Evolutionary conservation across 2,329 filamentous ascomycete genomes (phyloP), one percentile per base, ranked within the genome.

Genomic region (Penicillium rolfsii): DNA sequence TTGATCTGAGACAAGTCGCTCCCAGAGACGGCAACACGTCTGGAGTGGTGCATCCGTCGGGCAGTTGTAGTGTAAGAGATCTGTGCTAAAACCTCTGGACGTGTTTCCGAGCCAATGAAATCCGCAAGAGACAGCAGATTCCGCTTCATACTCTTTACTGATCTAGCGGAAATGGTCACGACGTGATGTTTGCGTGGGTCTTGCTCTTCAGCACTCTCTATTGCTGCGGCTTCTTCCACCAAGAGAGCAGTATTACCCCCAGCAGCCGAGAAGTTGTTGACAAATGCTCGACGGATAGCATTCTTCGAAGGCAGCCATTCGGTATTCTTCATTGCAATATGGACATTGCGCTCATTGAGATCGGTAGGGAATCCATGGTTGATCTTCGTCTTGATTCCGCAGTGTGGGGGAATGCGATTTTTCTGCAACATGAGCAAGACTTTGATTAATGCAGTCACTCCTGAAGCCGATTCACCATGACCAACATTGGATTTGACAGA

Each of bases 11-110:
- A 35, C 33, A 35, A 35, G 6, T 35, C 33, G 33, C 33, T 35
- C 9, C 49, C 58, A 12, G 35, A 35, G 22, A 58, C 16, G 9
- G 55, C 53, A 8, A 57, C 33, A 4, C 56, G 58, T 7, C 33
- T 33, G n/a, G n/a, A 22, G 52, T 87, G 83, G 64, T 89, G 87
- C 11, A 86, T 83, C 48, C 84, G 83, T 24, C 88, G 83, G 7
- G 88, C 87, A 2, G 86, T 88, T 0, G 83, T 87, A 0, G 85
- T 87, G 73, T 89, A 90, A 0, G 87, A 82, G 1, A 90, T 73
- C 55, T 84, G 75, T 0, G 81, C 77, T 2, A 89, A 68, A 0
- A 80, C 80, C 12, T 14, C 38, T 0, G 66, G 50, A 0, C 81
- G 79, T 2, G 82, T 79, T 0, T 83, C 77, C 43, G 82, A 76